Percentiles rank a stretch among this genome's conserved stretches.
Conservation (phyloP, 2,329 filamentous ascomycete genomes). For the Fusarium sp. region DNA sequence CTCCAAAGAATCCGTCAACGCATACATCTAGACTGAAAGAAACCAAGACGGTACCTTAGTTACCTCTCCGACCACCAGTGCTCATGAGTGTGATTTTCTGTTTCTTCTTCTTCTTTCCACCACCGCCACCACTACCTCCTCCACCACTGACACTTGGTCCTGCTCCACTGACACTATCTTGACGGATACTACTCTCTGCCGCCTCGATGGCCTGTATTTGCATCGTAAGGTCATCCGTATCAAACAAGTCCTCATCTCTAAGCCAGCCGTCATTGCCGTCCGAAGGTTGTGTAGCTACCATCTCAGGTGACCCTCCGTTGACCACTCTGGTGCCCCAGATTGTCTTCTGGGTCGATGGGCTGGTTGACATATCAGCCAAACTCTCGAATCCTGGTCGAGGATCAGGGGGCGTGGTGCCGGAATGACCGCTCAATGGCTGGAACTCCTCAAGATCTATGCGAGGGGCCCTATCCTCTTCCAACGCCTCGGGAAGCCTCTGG, state of each 20-base stretch:
- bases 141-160: conserved; percentile 38
- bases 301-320: conserved; percentile 67
- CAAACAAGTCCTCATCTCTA: conserved; percentile 81
- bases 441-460: conserved; percentile 72
- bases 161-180: conserved; percentile 38
- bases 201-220: conserved; percentile 69
- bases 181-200: conserved; percentile 49
- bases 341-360: conserved; percentile 80
- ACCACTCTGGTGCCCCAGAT: conserved; percentile 92
- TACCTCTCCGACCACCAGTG: conserved; percentile 68
- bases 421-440: conserved; percentile 68
- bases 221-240: conserved; percentile 69
- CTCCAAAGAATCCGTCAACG: background rate
- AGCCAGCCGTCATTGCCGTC: conserved; percentile 83
- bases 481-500: conserved; percentile 54
- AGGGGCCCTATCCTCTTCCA: conserved; percentile 56
- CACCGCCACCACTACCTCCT: conserved; percentile 44
- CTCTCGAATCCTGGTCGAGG: conserved; percentile 73
- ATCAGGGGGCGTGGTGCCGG: conserved; percentile 67
- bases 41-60: conserved; percentile 43
- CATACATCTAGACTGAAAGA: conserved; percentile 6
- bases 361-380: conserved; percentile 83
- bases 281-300: conserved; percentile 54
- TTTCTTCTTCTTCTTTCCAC: conserved; percentile 76
- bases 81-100: conserved; percentile 81